Base-by-base conservation (phyloP, 306 rosid genomes). In the Ziziphus jujuba region DNA sequence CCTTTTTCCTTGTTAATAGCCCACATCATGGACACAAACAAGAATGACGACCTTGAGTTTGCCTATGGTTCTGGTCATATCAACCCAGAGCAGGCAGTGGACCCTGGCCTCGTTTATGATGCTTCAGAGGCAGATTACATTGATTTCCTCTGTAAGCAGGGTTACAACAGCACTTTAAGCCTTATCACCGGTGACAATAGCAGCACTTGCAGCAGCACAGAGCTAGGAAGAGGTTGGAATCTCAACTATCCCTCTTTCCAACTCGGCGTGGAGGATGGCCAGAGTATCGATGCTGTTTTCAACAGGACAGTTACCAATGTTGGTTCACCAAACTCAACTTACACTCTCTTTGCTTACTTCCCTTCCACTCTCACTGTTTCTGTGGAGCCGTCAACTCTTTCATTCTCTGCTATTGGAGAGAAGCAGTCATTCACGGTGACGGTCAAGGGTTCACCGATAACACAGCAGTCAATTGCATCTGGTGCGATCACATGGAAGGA, bases 211-310 rank as follows among this genome's bases (percentile, higher is more conserved):
- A 56, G 36, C 40, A 43, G 52, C n/a, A 71, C 52, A 40, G 20
- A 4, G 11, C 72, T 34, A 0, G 67, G 75, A 13, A 67, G 80
- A 66, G 84, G 61, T 12, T 74, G 80, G 79, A 61, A 67, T 47
- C 84, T 70, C 24, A 79, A 79, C 66, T 70, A 79, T 22, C 81
- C 80, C 9, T 71, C 75, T 0, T 72, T 72, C 69, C 67, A 75
- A 4, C 36, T 75, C 5, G 72, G 73, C 19, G 50, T 79, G 3
- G 71, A 70, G 61, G 80, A 74, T 50, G 74, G 74, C 33, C 63
- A 70, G 48, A 15, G 3, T 25, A 65, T 70, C 61, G 17, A 47
- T 0, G 72, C 59, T 5, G 47, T 44, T 19, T 69, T 74, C 55
- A 52, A 57, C 2, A 45, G 73, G 36, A 70, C 66, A 16, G 79